Conservation (phyloP, 192 early-diverging fungal genomes). For the Backusella liffmaniae region DNA sequence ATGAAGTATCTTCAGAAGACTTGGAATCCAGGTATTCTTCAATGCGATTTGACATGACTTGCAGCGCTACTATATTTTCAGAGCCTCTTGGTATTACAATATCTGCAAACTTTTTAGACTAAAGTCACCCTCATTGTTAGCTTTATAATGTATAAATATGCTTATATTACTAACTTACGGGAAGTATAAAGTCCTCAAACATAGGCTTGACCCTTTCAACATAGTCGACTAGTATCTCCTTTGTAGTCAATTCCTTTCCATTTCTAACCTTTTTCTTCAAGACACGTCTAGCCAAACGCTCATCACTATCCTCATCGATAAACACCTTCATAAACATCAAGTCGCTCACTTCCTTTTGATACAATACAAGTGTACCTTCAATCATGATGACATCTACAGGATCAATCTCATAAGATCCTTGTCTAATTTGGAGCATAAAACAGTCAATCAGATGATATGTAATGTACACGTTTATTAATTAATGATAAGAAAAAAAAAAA, state of each 20-base stretch:
- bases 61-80: constrained; percentile 60
- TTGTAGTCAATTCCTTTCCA: constrained; percentile 40
- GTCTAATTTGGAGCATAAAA: not conserved
- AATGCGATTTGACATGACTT: constrained; percentile 56
- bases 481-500: not conserved
- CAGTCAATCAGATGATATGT: not conserved
- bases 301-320: constrained; percentile 84
- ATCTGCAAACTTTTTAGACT: constrained; percentile 75
- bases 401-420: constrained; percentile 33
- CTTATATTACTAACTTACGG: constrained; percentile 39
- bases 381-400: constrained; percentile 70
- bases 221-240: constrained; percentile 65
- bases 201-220: constrained; percentile 77
- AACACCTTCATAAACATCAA: constrained; percentile 78
- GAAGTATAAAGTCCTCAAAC: constrained; percentile 88
- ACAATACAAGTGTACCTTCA: constrained; percentile 79
- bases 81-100: constrained; percentile 71
- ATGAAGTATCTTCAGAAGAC: not conserved
- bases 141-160: not conserved
- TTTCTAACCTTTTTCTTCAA: constrained; percentile 28
- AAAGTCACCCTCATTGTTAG: not conserved
- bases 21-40: constrained; percentile 16
- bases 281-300: constrained; percentile 57
- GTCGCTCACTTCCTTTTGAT: constrained; percentile 63
- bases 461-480: not conserved